phyloP scores from a whole-genome alignment of 1,284 basidiomycete species.

The Hypsizygus ulmarius region DNA sequence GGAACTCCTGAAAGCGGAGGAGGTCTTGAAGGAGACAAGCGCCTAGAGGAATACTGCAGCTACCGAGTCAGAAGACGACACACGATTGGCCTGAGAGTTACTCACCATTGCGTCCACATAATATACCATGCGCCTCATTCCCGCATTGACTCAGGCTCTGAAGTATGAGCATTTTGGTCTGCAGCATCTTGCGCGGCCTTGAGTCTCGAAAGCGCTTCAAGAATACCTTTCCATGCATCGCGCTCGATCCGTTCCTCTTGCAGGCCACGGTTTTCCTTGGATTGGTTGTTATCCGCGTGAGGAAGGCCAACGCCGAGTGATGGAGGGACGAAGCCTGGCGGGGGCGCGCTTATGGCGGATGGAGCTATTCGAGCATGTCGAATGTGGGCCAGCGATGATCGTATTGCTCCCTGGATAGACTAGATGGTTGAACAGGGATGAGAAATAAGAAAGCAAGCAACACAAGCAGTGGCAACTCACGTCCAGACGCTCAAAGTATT shows the following conservation, averaged over 20 bases:
- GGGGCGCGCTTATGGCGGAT: conserved; percentile 75
- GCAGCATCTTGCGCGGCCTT: conserved; percentile 43
- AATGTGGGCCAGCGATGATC: conserved; percentile 76
- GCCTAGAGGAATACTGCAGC: conserved; percentile 24
- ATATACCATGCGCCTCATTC: conserved; percentile 12
- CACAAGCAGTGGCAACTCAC: conserved; percentile 41
- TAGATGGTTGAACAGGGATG: conserved; percentile 26
- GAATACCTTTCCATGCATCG: conserved; percentile 73
- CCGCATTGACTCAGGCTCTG: conserved; percentile 19
- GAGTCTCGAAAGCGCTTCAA: conserved; percentile 61
- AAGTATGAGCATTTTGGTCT: conserved; percentile 6
- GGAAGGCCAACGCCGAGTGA: conserved; percentile 76
- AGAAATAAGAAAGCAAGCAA: conserved; percentile 2
- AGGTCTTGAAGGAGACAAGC: conserved; percentile 49
- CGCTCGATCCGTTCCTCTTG: conserved; percentile 74
- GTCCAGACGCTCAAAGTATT: conserved; percentile 79
- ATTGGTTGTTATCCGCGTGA: conserved; percentile 32
- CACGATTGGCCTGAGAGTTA: background rate
- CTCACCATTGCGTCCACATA: background rate
- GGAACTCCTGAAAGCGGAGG: conserved; percentile 59
- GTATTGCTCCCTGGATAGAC: conserved; percentile 71
- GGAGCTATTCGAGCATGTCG: conserved; percentile 80
- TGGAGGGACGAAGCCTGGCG: conserved; percentile 66
- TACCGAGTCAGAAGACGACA: conserved; percentile 4
- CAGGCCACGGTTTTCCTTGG: conserved; percentile 53